Conservation (phyloP, 2,329 filamentous ascomycete species). For the Ascochyta pisi region DNA sequence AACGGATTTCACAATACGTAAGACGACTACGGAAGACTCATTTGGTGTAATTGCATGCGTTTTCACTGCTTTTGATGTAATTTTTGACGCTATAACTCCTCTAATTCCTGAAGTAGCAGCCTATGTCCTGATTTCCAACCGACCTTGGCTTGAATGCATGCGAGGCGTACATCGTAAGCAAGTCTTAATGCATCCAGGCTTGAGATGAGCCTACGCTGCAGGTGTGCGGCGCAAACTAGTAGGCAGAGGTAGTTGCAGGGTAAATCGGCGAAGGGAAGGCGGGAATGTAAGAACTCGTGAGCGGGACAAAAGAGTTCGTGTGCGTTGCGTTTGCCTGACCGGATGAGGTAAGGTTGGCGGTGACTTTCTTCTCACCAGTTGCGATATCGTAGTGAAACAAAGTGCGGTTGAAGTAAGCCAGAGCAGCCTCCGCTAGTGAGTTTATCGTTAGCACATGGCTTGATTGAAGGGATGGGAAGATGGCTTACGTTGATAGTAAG, state of each 20-base stretch:
- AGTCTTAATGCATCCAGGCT: no score
- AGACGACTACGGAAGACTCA: no score
- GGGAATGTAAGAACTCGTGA: conserved; percentile 29
- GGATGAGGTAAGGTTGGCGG: conserved; percentile 40
- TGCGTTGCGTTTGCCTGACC: conserved; percentile 50
- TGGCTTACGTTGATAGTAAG: conserved; percentile 50
- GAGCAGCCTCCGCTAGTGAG: conserved; percentile 32
- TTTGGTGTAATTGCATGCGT: no score
- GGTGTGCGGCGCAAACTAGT: conserved; percentile 2
- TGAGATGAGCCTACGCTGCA: background rate
- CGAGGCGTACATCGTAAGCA: no score
- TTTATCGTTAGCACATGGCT: background rate
- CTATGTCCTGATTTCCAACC: no score
- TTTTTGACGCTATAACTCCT: no score
- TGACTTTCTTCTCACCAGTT: conserved; percentile 43
- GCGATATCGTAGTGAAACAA: conserved; percentile 48
- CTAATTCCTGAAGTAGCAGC: no score
- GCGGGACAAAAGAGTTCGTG: conserved; percentile 46
- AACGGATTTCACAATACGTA: no score
- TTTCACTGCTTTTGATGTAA: no score
- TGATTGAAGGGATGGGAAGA: no score
- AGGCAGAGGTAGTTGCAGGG: conserved; percentile 15
- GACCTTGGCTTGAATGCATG: no score
- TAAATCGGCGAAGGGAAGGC: conserved; percentile 25
- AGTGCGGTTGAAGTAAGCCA: conserved; percentile 49